These are phyloP conservation scores for Tolypocladium endophyticum DNA, from an alignment of 2,329 filamentous ascomycete genomes.

Conservation along the genomic window DNA sequence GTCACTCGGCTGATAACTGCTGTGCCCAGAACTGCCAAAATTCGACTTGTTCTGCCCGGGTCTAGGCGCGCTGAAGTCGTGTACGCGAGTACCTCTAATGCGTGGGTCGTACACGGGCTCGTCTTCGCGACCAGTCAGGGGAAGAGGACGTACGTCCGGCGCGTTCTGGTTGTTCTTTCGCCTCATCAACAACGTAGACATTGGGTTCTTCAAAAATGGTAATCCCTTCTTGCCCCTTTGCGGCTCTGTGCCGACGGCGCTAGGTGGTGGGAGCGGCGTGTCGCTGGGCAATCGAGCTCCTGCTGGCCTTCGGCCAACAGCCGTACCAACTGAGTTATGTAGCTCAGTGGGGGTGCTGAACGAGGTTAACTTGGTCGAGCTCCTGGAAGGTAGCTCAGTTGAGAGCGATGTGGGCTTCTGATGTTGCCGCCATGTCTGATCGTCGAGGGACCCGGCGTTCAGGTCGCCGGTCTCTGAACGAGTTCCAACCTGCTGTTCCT, in stretches of 20 bases:
- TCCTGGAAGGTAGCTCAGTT: slow-evolving; percentile 20
- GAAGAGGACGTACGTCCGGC: slow-evolving; percentile 30
- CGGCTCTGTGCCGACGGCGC: slow-evolving; percentile 23
- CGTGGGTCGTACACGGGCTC: slow-evolving; percentile 49
- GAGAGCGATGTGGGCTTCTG: slow-evolving; percentile 13
- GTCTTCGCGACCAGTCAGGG: slow-evolving; percentile 26
- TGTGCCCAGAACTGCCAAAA: no score
- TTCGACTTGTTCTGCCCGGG: not conserved
- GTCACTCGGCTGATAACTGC: slow-evolving; percentile 10
- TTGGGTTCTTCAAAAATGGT: slow-evolving; percentile 48
- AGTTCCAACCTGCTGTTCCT: slow-evolving; percentile 6
- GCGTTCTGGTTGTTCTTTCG: slow-evolving; percentile 42
- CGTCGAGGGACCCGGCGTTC: not conserved
- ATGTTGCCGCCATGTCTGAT: slow-evolving; percentile 1
- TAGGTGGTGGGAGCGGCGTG: slow-evolving; percentile 17
- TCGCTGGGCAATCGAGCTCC: slow-evolving; percentile 30
- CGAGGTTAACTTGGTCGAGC: slow-evolving; percentile 23
- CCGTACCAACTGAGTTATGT: slow-evolving; percentile 20
- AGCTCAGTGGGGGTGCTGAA: slow-evolving; percentile 41
- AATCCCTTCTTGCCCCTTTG: slow-evolving; percentile 42
- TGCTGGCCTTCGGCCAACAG: slow-evolving; percentile 30
- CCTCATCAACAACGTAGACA: slow-evolving; percentile 47
- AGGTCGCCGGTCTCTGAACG: not conserved
- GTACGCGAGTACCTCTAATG: slow-evolving; percentile 52
- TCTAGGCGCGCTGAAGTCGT: slow-evolving; percentile 55